Conservation (phyloP, 805 yeast genomes). For the Myxozyma vanderwaltii region DNA sequence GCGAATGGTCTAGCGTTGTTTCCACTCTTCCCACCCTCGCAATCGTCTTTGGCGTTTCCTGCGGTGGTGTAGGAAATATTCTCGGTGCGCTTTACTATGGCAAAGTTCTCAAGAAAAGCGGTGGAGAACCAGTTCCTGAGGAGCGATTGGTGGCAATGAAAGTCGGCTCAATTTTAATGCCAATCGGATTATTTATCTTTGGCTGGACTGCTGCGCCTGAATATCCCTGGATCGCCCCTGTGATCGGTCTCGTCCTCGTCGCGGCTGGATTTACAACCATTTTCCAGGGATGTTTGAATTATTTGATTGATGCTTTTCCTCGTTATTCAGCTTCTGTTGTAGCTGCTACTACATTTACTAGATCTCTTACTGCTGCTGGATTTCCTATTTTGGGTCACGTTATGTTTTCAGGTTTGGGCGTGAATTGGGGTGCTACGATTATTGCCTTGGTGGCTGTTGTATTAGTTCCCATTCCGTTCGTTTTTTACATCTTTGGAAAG, state of each 20-base stretch:
- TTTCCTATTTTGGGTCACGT: conserved; percentile 62
- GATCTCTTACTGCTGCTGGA: conserved; percentile 61
- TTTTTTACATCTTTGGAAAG: conserved; percentile 55
- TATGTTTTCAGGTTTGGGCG: conserved; percentile 54
- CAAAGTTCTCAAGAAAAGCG: conserved; percentile 37
- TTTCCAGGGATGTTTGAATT: conserved; percentile 62
- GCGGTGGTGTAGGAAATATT: conserved; percentile 42
- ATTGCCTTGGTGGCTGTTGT: conserved; percentile 52
- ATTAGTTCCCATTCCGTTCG: conserved; percentile 59
- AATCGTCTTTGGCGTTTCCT: conserved; percentile 40
- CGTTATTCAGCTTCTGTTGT: conserved; percentile 63
- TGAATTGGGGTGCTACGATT: conserved; percentile 58
- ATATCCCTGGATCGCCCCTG: conserved; percentile 59
- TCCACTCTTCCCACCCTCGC: conserved; percentile 43
- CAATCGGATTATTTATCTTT: conserved; percentile 59
- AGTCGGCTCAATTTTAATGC: conserved; percentile 47
- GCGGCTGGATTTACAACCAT: conserved; percentile 58
- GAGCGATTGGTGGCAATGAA: conserved; percentile 59
- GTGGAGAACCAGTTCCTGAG: conserved; percentile 60
- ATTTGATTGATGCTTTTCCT: conserved; percentile 62
- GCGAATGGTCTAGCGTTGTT: conserved; percentile 43
- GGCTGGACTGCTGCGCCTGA: conserved; percentile 59
- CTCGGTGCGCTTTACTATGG: conserved; percentile 39
- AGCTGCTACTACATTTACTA: conserved; percentile 62
- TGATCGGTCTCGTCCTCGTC: conserved; percentile 56